Evolutionary conservation across 805 yeast genomes (phyloP).

Genomic region (Ogataea parapolymorpha): DNA sequence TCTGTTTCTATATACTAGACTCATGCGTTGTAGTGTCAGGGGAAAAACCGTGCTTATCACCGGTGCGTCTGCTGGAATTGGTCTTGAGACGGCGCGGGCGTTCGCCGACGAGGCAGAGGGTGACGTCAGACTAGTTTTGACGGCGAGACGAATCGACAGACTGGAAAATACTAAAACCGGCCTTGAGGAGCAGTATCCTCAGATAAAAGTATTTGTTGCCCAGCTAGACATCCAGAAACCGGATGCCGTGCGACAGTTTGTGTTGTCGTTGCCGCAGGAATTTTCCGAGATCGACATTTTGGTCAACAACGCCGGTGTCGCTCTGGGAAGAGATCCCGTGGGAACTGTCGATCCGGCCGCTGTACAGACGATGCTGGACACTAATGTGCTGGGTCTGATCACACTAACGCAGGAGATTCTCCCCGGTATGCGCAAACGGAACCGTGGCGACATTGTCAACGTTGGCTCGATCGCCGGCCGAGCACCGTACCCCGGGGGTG

Average conservation of each 20-base stretch:
- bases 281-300: constrained; percentile 59
- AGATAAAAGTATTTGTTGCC: constrained; percentile 42
- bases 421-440: constrained; percentile 39
- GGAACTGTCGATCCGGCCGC: constrained; percentile 39
- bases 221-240: constrained; percentile 56
- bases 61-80: constrained; percentile 51
- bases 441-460: constrained; percentile 56
- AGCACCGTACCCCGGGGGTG: constrained; percentile 68
- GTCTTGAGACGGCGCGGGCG: constrained; percentile 45
- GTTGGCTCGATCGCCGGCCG: constrained; percentile 70
- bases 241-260: constrained; percentile 48
- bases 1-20: background rate
- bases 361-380: constrained; percentile 41
- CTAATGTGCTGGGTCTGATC: constrained; percentile 47
- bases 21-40: constrained; percentile 1
- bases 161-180: constrained; percentile 45
- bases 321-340: constrained; percentile 43
- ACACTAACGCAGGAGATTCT: constrained; percentile 43
- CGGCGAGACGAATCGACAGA: constrained; percentile 75
- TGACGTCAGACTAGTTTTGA: constrained; percentile 61
- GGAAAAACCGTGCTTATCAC: constrained; percentile 28
- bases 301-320: constrained; percentile 57
- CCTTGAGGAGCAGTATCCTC: constrained; percentile 46
- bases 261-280: constrained; percentile 50
- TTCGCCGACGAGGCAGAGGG: constrained; percentile 63